phyloP scores from a whole-genome alignment of 768 basidiomycete genomes.

The Russula griseocarnosa region DNA sequence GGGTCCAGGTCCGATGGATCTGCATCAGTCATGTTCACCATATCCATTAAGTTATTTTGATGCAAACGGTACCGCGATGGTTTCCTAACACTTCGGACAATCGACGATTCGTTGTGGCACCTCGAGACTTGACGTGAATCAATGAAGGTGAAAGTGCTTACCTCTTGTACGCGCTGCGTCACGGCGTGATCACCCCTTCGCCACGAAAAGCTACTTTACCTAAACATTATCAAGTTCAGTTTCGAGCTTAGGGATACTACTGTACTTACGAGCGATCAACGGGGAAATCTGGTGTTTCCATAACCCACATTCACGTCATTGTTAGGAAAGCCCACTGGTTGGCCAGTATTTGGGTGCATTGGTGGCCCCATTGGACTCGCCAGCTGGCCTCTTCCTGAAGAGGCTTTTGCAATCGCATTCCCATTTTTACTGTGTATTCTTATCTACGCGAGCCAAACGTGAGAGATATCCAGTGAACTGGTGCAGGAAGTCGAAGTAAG shows the following conservation, averaged over 20 bases:
- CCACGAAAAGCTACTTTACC: neutral
- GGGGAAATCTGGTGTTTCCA: neutral
- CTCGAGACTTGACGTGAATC: neutral
- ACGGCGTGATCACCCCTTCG: neutral
- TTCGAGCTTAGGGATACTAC: neutral
- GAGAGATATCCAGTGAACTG: too few species aligned
- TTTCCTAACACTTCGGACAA: neutral
- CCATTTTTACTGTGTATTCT: too few species aligned
- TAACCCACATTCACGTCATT: too few species aligned
- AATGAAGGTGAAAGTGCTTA: neutral
- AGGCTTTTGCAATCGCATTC: neutral
- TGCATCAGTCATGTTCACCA: neutral
- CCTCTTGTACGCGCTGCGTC: neutral
- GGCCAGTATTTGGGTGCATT: neutral
- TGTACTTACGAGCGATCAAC: neutral
- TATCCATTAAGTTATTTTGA: neutral
- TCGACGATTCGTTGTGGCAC: neutral
- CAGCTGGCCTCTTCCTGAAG: neutral
- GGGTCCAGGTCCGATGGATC: constrained; percentile 17
- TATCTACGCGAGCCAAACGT: neutral
- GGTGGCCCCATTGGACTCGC: neutral
- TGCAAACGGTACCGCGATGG: neutral
- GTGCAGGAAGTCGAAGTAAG: too few species aligned
- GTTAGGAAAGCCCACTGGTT: neutral
- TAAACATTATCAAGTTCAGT: too few species aligned